phyloP scores from a whole-genome alignment of 1,284 basidiomycete genomes.

The Ceratobasidium sp. region DNA sequence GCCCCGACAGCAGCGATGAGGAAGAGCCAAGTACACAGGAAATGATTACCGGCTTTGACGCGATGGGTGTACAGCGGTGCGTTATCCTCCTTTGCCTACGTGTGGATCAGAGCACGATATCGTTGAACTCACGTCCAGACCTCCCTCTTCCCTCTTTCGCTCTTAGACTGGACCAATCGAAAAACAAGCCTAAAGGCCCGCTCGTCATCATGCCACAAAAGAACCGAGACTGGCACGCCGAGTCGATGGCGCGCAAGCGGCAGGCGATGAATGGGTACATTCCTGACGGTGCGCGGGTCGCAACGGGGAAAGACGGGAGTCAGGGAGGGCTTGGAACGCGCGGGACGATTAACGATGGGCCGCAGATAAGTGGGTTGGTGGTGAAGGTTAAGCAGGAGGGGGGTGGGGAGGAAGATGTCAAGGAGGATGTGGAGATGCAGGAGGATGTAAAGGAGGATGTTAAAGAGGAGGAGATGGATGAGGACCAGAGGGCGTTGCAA shows the following conservation, averaged over 20 bases:
- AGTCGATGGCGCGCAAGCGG: conserved; percentile 66
- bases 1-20: conserved; percentile 69
- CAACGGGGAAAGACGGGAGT: conserved; percentile 78
- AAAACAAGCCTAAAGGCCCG: conserved; percentile 62
- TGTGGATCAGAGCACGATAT: conserved; percentile 54
- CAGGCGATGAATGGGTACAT: conserved; percentile 65
- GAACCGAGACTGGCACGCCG: conserved; percentile 88
- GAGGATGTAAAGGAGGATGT: conserved; percentile 43
- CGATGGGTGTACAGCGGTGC: conserved; percentile 79
- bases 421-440: conserved; percentile 53
- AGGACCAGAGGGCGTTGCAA: conserved; percentile 78
- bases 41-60: conserved; percentile 76
- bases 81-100: conserved; percentile 56
- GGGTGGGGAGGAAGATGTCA: conserved; percentile 53
- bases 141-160: conserved; percentile 45
- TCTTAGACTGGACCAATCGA: conserved; percentile 36
- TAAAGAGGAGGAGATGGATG: conserved; percentile 63
- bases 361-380: conserved; percentile 67
- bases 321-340: conserved; percentile 79
- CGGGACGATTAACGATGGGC: conserved; percentile 75
- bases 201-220: conserved; percentile 85
- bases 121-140: conserved; percentile 32
- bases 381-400: conserved; percentile 59
- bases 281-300: conserved; percentile 62
- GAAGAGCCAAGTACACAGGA: conserved; percentile 67